These are phyloP conservation scores for Claviceps pazoutovae DNA, from an alignment of 2,329 filamentous ascomycete species.

Conservation along the genomic window DNA sequence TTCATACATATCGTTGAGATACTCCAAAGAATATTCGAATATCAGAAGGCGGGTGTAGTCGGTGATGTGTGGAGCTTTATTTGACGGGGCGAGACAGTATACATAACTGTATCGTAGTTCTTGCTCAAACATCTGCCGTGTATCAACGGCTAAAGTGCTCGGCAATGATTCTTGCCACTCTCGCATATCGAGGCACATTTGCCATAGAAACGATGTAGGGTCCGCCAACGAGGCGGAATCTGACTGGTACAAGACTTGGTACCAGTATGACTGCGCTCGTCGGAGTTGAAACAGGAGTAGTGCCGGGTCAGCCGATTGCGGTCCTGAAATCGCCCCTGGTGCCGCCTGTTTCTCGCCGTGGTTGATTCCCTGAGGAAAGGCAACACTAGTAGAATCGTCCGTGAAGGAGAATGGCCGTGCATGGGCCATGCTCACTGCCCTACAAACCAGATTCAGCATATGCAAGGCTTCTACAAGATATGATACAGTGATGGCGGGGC, in stretches of 20 bases:
- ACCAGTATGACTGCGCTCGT: constrained; percentile 77
- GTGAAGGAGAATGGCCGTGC: constrained; percentile 86
- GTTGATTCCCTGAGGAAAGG: constrained; percentile 47
- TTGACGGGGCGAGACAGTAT: constrained; percentile 73
- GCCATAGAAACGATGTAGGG: constrained; percentile 59
- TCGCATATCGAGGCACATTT: constrained; percentile 60
- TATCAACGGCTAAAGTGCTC: constrained; percentile 44
- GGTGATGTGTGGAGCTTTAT: constrained; percentile 55
- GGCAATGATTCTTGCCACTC: constrained; percentile 74
- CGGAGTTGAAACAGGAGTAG: constrained; percentile 70
- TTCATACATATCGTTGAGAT: constrained; percentile 59
- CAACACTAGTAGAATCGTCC: constrained; percentile 73
- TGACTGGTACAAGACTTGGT: constrained; percentile 75
- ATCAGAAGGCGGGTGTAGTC: constrained; percentile 68
- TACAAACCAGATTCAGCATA: constrained; percentile 21
- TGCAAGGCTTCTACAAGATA: neutral
- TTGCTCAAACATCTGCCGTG: constrained; percentile 68
- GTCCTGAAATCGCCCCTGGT: constrained; percentile 28
- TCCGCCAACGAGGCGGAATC: constrained; percentile 55
- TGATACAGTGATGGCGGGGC: too few relatives aligned
- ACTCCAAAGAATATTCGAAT: constrained; percentile 77
- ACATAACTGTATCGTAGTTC: constrained; percentile 86
- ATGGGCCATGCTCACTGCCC: constrained; percentile 78
- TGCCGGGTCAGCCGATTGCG: constrained; percentile 50
- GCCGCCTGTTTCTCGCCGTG: constrained; percentile 27